Evolutionary conservation across 164 flowering plant genomes (phyloP), one percentile per base, ranked within the genome.

Genomic region (Vitis rupestris): DNA sequence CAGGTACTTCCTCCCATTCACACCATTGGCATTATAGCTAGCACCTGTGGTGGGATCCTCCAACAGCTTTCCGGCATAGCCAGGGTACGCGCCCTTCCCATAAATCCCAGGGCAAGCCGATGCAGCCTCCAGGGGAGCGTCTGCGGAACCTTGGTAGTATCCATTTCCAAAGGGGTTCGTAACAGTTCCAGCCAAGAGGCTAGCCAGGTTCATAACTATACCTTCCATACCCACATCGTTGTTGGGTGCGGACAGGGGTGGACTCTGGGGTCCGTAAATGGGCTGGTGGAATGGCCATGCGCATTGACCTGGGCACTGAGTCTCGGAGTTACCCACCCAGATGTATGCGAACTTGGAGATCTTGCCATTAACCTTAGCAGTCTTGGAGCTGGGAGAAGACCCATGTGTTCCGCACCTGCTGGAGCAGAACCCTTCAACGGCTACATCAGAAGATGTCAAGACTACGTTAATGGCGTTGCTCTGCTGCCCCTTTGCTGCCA

Each of bases 231-330:
- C 90, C 56, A 84, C 84, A 19, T 86, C 87, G 50, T 74, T 77
- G 78, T 84, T 84, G 3, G 90, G 90, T 0, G 90, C 82, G 2
- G 80, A 74, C 67, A 86, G 58, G 0, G 90, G 81, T 4, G 85
- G 76, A 66, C 27, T 59, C 70, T 86, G 88, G 1, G 90, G 90
- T 48, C 90, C 90, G 63, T 84, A 86, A 50, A 81, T 73, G 50
- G 90, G 90, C 74, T 83, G 86, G 79, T 86, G 86, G 75, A 84
- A 86, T 1, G 90, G 90, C 90, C 88, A 86, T 2, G 90, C 90
- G 70, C 90, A 86, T 55, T 80, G 79, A 9, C 90, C 88, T 0
- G 88, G 87, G 72, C 90, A 86, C 55, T 83, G 88, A 1, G 80
- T 74, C 81, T 79, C 88, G 0, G 88, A 80, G 79, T 86, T 86